Base-by-base conservation (phyloP, 768 basidiomycete genomes). In the Xerocomellus chrysenteron region DNA sequence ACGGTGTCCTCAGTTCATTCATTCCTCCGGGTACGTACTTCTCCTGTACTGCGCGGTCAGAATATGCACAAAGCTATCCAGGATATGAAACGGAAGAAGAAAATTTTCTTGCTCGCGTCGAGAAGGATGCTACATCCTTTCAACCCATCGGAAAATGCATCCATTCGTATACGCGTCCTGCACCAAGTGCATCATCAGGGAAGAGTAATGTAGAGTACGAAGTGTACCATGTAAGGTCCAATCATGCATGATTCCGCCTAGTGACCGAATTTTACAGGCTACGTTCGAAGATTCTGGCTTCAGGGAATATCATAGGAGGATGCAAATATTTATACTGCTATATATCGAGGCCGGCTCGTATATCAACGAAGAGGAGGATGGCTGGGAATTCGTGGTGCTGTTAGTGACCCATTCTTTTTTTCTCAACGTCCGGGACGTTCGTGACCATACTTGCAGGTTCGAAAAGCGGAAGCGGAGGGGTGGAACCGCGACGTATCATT, bases 281-380 rank as follows among this genome's bases (percentile, higher is more conserved):
- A 95, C 86, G 21, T 94, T 91, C 84, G 72, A 84, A 55, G 91
- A 92, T 0, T 82, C 89, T 8, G 95, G 92, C 13, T 98, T 98
- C 75, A 80, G 79, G 67, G 93, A 96, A 72, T 94, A 92, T 58
- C 96, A 98, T 67, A 81, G 88, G 17, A 78, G 84, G 52, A 96
- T 97, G 90, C 97, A 98, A 73, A 68, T 98, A 48, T 98, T 97
- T 70, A 92, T 98, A 60, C 70, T 96, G 53, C 78, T 99, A 6
- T 98, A 92, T 74, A 94, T 99, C 64, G 97, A 99, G 68, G 97
- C 83, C 12, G 97, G 95, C 3, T 93, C 91, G 13, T 98, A 94
- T 71, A 92, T 99, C 61, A 84, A 88, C 65, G 96, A 98, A 61
- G 91, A 92, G 6, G 96, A 98, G 68, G 89, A 94, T 21, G 78